phyloP scores from a whole-genome alignment of 1,284 basidiomycete genomes.

The Phlebopus sp. region DNA sequence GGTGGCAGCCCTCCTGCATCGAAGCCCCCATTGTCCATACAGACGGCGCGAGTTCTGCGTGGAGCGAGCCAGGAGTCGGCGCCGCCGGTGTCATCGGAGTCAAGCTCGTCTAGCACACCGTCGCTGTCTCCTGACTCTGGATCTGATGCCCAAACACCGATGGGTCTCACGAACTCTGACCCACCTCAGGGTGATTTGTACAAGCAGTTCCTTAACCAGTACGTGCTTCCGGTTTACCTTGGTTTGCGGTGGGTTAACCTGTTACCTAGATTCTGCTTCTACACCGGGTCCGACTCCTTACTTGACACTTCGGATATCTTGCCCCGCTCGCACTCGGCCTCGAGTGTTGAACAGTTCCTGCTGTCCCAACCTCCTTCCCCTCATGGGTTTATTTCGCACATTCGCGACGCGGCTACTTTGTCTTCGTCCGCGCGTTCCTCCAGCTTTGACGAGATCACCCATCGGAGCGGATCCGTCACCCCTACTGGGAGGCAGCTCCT shows the following conservation, averaged over 20 bases:
- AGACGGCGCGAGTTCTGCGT: conserved; percentile 2
- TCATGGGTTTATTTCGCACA: conserved; percentile 13
- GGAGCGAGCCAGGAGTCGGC: conserved; percentile 50
- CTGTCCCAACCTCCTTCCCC: conserved; percentile 25
- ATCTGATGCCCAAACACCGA: conserved; percentile 18
- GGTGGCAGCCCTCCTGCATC: neutral
- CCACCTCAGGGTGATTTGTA: conserved; percentile 40
- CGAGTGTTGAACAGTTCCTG: conserved; percentile 52
- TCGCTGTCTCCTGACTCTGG: conserved; percentile 34
- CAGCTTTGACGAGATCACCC: conserved; percentile 8
- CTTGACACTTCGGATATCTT: conserved; percentile 33
- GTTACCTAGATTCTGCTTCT: conserved; percentile 67
- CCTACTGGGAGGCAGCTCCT: conserved; percentile 7
- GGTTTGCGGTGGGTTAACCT: conserved; percentile 6
- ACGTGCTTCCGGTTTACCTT: conserved; percentile 25
- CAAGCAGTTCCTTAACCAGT: conserved; percentile 63
- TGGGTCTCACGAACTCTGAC: conserved; percentile 25
- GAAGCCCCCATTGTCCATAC: conserved; percentile 21
- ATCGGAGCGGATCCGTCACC: neutral
- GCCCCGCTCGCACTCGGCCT: conserved; percentile 53
- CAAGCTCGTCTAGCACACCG: conserved; percentile 39
- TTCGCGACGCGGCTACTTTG: conserved; percentile 6
- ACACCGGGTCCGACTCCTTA: conserved; percentile 50
- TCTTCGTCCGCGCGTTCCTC: conserved; percentile 7
- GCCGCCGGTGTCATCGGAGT: conserved; percentile 47